Evolutionary conservation across 176 grass and related monocot genomes (phyloP).

Genomic region (Raddia guianensis): DNA sequence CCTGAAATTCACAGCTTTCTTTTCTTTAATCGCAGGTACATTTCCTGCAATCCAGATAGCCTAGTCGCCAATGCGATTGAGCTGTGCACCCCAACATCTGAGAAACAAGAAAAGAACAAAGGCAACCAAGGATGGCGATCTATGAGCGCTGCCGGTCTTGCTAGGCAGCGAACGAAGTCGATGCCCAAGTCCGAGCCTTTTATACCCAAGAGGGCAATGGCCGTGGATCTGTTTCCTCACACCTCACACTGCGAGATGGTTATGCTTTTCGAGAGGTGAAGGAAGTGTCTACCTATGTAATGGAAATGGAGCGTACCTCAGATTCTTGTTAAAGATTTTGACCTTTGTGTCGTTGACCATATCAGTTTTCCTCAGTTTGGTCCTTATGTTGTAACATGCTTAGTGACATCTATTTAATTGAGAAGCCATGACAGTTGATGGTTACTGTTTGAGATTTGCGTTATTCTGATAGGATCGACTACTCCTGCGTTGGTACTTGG

Average conservation of each 20-base stretch:
- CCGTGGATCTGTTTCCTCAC: conserved; percentile 93
- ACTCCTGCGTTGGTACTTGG: no score
- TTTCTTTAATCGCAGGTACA: conserved; percentile 58
- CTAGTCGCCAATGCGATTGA: conserved; percentile 91
- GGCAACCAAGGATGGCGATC: conserved; percentile 71
- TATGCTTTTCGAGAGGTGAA: conserved; percentile 90
- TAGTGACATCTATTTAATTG: background rate
- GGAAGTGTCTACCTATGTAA: background rate
- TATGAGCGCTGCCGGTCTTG: conserved; percentile 79
- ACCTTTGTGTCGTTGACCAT: background rate
- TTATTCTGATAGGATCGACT: no score
- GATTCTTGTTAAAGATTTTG: conserved; percentile 9
- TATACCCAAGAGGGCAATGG: conserved; percentile 80
- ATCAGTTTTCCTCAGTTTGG: background rate
- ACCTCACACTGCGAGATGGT: conserved; percentile 90
- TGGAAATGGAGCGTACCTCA: background rate
- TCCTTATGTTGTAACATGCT: conserved; percentile 9
- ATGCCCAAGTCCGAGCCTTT: conserved; percentile 93
- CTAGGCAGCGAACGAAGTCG: conserved; percentile 73
- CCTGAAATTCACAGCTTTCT: background rate
- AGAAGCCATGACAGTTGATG: background rate
- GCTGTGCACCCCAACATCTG: conserved; percentile 86
- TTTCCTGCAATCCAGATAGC: conserved; percentile 95
- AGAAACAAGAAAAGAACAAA: conserved; percentile 71
- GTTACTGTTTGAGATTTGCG: background rate